Evolutionary conservation across 2,329 filamentous ascomycete genomes (phyloP).

Genomic region (Aspergillus calidoustus): DNA sequence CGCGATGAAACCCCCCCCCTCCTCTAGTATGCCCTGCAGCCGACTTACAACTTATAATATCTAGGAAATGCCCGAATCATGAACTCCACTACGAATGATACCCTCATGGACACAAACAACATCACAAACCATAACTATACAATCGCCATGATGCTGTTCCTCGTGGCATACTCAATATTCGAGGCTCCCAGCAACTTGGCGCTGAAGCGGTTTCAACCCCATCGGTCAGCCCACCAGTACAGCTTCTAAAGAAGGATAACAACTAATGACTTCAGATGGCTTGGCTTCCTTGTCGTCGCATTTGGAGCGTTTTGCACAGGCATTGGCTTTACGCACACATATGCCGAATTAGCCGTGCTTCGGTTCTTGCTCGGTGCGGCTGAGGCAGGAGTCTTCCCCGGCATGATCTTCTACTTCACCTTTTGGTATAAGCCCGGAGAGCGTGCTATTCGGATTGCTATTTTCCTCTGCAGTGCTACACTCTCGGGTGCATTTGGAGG

Average conservation of each 20-base stretch:
- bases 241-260: background rate
- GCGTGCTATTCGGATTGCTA: conserved; percentile 30
- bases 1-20: background rate
- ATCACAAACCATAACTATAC: conserved; percentile 1
- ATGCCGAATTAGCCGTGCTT: conserved; percentile 14
- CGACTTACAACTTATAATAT: background rate
- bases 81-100: conserved; percentile 42
- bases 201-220: conserved; percentile 7
- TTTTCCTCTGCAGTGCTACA: conserved; percentile 15
- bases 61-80: conserved; percentile 47
- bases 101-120: conserved; percentile 37
- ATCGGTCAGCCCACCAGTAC: background rate
- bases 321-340: conserved; percentile 18
- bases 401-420: conserved; percentile 36
- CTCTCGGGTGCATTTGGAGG: conserved; percentile 12
- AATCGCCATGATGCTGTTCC: conserved; percentile 44
- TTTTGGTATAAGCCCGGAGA: conserved; percentile 44
- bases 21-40: background rate
- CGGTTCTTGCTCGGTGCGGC: conserved; percentile 24
- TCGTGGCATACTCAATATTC: conserved; percentile 31
- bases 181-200: conserved; percentile 29
- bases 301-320: conserved; percentile 23
- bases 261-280: conserved; percentile 31
- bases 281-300: conserved; percentile 39
- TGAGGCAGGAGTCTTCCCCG: conserved; percentile 25